phyloP scores from a whole-genome alignment of 2,329 filamentous ascomycete species.

The Eurotiales sp. region DNA sequence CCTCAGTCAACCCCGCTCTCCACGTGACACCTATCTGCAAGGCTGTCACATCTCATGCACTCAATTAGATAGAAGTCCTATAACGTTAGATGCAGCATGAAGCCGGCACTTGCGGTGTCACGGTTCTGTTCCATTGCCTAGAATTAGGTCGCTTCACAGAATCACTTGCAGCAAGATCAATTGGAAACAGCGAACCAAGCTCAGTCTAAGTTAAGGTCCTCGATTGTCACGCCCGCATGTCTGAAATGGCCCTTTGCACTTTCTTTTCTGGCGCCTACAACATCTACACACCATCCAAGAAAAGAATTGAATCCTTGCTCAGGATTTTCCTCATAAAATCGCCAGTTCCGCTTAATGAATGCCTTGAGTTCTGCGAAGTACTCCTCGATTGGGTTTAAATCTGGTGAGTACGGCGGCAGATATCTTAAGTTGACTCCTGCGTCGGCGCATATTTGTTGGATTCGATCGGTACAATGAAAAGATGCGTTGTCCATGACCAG shows the following conservation, averaged over 20 bases:
- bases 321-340: slow-evolving; percentile 15
- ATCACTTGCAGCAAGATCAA: too few species aligned
- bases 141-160: too few species aligned
- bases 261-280: slow-evolving; percentile 21
- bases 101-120: too few species aligned
- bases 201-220: too few species aligned
- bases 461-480: not conserved
- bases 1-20: too few species aligned
- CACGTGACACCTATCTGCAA: too few species aligned
- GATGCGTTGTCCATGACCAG: too few species aligned
- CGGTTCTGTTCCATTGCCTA: too few species aligned
- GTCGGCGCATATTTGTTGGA: not conserved
- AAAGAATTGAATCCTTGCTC: slow-evolving; percentile 20
- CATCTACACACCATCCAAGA: slow-evolving; percentile 25
- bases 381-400: slow-evolving; percentile 32
- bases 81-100: too few species aligned
- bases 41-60: too few species aligned
- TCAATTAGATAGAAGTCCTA: too few species aligned
- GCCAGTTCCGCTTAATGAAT: slow-evolving; percentile 28
- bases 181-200: too few species aligned
- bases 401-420: slow-evolving; percentile 31
- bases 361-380: slow-evolving; percentile 31
- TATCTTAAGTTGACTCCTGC: slow-evolving; percentile 2
- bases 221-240: slow-evolving; percentile 18
- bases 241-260: slow-evolving; percentile 26